These are phyloP conservation scores for Jackrogersella minutella DNA, from an alignment of 495 filamentous ascomycete genomes.

Conservation along the genomic window DNA sequence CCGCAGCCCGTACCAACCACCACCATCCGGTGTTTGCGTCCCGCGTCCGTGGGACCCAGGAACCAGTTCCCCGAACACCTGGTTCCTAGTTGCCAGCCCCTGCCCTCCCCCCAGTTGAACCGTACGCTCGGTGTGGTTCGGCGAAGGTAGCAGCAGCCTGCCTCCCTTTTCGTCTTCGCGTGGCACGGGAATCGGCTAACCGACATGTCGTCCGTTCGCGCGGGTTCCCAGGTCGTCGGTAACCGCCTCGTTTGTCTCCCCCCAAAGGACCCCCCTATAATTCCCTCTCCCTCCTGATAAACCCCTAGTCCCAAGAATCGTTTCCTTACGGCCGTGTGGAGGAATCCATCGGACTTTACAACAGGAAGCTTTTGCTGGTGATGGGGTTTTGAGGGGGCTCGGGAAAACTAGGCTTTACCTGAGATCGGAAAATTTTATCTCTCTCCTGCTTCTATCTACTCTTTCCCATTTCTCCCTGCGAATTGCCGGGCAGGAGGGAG, in stretches of 20 bases:
- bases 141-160: neutral
- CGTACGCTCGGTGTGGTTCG: slow-evolving; percentile 14
- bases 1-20: neutral
- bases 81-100: neutral
- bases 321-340: slow-evolving; percentile 44
- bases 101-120: too few relatives aligned
- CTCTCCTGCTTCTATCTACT: slow-evolving; percentile 2
- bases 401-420: slow-evolving; percentile 25
- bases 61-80: slow-evolving; percentile 1
- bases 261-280: too few relatives aligned
- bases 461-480: slow-evolving; percentile 1
- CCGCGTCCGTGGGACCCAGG: slow-evolving; percentile 3
- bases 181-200: slow-evolving; percentile 13
- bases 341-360: neutral
- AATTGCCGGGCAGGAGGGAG: slow-evolving; percentile 38
- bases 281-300: neutral
- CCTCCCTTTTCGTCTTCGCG: slow-evolving; percentile 6
- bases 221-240: slow-evolving; percentile 28
- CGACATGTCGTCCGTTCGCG: slow-evolving; percentile 20
- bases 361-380: neutral
- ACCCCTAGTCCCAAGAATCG: neutral
- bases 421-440: slow-evolving; percentile 29
- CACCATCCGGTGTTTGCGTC: slow-evolving; percentile 12
- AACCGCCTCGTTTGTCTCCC: too few relatives aligned
- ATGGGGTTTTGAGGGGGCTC: slow-evolving; percentile 7